These are phyloP conservation scores for Chlorella sp. DNA, from an alignment of 139 green algal species.

Conservation along the genomic window DNA sequence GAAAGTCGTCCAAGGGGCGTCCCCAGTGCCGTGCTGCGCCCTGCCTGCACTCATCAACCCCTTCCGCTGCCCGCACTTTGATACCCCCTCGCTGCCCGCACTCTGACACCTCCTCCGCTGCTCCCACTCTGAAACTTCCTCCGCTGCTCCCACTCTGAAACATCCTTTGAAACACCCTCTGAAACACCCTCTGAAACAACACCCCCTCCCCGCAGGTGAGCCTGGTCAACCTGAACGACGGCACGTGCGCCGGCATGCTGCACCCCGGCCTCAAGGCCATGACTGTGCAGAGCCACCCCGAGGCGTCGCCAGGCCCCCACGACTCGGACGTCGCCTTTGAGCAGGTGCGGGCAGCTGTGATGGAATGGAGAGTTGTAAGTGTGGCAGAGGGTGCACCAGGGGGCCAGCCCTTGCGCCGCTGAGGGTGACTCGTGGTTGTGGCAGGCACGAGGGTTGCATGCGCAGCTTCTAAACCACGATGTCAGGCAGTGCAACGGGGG, in stretches of 20 bases:
- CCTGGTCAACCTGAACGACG: conserved; percentile 99
- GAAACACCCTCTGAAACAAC: background rate
- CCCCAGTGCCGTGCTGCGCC: no score
- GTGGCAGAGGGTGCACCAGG: no score
- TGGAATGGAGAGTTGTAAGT: no score
- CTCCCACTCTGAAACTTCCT: background rate
- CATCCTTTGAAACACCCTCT: background rate
- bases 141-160: no score
- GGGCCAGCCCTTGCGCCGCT: no score
- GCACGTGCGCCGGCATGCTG: conserved; percentile 92
- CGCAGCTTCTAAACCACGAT: no score
- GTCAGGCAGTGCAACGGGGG: no score
- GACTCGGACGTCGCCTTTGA: conserved; percentile 95
- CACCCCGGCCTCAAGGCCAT: conserved; percentile 68
- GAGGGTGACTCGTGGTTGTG: no score
- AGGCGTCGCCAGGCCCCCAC: conserved; percentile 96
- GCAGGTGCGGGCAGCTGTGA: conserved; percentile 36
- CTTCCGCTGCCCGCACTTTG: background rate
- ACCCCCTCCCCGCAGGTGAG: conserved; percentile 43
- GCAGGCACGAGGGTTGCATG: no score
- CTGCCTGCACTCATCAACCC: background rate
- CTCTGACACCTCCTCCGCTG: no score
- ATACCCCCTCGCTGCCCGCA: no score
- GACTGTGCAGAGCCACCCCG: conserved; percentile 97
- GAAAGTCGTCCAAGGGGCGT: no score